phyloP scores from a whole-genome alignment of 805 yeast species.

The Ogataea trehaloabstinens region DNA sequence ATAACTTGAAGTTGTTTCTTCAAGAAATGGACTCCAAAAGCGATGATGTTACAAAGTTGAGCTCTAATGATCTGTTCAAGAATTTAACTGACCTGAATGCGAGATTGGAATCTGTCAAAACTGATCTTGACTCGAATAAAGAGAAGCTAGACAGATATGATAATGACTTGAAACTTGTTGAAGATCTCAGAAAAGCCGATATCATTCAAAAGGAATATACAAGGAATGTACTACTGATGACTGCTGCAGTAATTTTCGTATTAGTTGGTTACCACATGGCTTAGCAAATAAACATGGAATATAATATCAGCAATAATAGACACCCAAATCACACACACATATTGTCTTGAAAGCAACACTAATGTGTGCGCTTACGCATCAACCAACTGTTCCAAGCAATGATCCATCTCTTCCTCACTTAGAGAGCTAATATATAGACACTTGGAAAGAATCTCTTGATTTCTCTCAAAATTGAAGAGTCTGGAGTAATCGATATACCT shows the following conservation, averaged over 20 bases:
- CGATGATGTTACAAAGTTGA: constrained; percentile 21
- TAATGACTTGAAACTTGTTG: constrained; percentile 15
- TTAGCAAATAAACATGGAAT: background rate
- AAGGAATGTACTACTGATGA: constrained; percentile 9
- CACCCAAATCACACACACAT: constrained; percentile 1
- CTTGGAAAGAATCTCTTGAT: constrained; percentile 70
- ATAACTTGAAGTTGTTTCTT: constrained; percentile 29
- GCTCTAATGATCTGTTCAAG: constrained; percentile 22
- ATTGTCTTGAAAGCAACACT: background rate
- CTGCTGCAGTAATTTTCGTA: constrained; percentile 7
- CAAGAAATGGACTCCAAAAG: constrained; percentile 28
- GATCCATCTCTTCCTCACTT: constrained; percentile 66
- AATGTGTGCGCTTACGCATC: constrained; percentile 10
- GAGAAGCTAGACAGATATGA: constrained; percentile 22
- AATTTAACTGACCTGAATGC: constrained; percentile 28
- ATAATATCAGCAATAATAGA: background rate
- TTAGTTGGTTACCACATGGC: constrained; percentile 9
- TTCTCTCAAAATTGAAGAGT: constrained; percentile 53
- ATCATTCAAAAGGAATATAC: constrained; percentile 11
- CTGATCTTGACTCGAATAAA: constrained; percentile 20
- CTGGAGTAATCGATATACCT: constrained; percentile 85
- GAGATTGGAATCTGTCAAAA: constrained; percentile 26
- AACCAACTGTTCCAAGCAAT: constrained; percentile 29
- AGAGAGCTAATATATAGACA: constrained; percentile 78
- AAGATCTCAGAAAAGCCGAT: constrained; percentile 17